Evolutionary conservation across 2,329 filamentous ascomycete genomes (phyloP), one percentile per base, ranked within the genome.

Genomic region (Fusarium equiseti): DNA sequence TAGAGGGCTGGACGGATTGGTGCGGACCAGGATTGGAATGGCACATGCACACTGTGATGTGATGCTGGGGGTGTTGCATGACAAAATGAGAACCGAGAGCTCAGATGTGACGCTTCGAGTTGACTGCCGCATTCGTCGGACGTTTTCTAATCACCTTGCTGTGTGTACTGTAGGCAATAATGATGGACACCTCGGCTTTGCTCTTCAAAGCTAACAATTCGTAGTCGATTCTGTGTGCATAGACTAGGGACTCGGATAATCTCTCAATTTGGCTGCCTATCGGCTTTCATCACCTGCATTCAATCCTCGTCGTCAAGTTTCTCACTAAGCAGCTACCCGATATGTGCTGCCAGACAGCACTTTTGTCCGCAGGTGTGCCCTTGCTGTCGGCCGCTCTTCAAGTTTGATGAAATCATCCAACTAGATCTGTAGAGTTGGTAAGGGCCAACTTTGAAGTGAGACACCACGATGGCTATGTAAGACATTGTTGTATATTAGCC

Each of bases 11-110:
- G 62, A 52, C 51, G 64, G 63, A 75, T 75, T 75, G 72, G 71
- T 52, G 63, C 46, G 44, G 66, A 56, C 63, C 42, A 48, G 64
- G 68, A 55, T 64, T 40, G 38, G 26, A 48, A 59, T 31, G 40
- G 45, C 42, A 46, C 51, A 63, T 60, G 67, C 66, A 69, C 71
- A 72, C 59, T 75, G 69, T 75, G 69, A 73, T 70, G 61, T 67
- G 73, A 62, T 66, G 59, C 51, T 44, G 52, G 68, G 69, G 64
- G 64, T 59, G 54, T 46, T 62, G 60, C 68, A 71, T 71, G 55
- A 49, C 48, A 68, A 68, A 53, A 53, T 71, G 71, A 62, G 52
- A 66, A 71, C 53, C 63, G 62, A 74, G 61, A 59, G 56, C 58
- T 73, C 56, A 68, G 46, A 72, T 68, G 70, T 66, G 66, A 70